These are phyloP conservation scores for Coemansia sp. DNA, from an alignment of 371 early-diverging fungal species.

Conservation along the genomic window DNA sequence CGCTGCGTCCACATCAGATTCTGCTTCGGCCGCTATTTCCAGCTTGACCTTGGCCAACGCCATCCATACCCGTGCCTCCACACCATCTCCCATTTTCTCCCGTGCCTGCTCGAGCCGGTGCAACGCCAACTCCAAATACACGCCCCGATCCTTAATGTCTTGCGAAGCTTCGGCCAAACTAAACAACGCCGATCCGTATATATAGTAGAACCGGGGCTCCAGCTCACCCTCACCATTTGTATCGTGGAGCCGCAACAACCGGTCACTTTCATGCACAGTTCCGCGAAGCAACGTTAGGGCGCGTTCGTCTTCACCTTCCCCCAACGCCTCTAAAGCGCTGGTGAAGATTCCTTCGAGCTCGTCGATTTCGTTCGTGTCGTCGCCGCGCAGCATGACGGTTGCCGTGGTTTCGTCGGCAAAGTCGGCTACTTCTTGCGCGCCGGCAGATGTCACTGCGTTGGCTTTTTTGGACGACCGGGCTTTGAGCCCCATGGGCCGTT, in stretches of 20 bases:
- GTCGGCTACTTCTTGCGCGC: slow-evolving; percentile 28
- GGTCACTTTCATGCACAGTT: slow-evolving; percentile 52
- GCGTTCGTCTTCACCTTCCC: slow-evolving; percentile 17
- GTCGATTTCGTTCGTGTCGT: slow-evolving; percentile 44
- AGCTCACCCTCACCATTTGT: background rate
- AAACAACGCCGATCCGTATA: slow-evolving; percentile 49
- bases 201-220: slow-evolving; percentile 42
- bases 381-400: slow-evolving; percentile 48
- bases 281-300: slow-evolving; percentile 45
- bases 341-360: slow-evolving; percentile 51
- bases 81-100: slow-evolving; percentile 10
- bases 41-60: slow-evolving; percentile 18
- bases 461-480: slow-evolving; percentile 45
- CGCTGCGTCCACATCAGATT: background rate
- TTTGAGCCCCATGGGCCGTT: slow-evolving; percentile 49
- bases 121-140: slow-evolving; percentile 35
- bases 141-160: slow-evolving; percentile 14
- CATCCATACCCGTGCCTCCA: slow-evolving; percentile 22
- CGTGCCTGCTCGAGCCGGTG: slow-evolving; percentile 39
- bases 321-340: slow-evolving; percentile 32
- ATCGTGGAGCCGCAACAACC: slow-evolving; percentile 36
- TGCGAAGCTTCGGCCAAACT: slow-evolving; percentile 34
- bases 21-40: slow-evolving; percentile 8
- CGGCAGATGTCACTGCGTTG: slow-evolving; percentile 5
- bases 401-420: slow-evolving; percentile 48